These are phyloP conservation scores for Petunia axillaris DNA, from an alignment of 257 asterid species.

Conservation along the genomic window DNA sequence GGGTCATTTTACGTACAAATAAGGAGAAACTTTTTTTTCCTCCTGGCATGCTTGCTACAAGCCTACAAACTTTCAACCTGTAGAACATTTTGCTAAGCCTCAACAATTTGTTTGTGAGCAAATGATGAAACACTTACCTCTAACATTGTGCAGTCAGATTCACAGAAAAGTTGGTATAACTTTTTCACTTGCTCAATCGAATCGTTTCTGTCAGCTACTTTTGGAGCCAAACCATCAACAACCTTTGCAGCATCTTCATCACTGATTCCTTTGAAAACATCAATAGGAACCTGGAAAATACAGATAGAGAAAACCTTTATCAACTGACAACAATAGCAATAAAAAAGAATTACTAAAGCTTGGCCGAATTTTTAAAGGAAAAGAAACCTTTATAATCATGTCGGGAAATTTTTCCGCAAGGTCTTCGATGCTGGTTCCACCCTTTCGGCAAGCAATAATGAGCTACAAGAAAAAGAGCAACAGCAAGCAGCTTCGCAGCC, in stretches of 20 bases:
- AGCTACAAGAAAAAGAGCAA: conserved; percentile 52
- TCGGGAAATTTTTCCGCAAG: conserved; percentile 97
- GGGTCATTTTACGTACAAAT: neutral
- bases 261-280: conserved; percentile 91
- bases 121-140: conserved; percentile 57
- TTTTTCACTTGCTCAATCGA: conserved; percentile 98
- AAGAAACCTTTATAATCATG: conserved; percentile 78
- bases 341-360: conserved; percentile 12
- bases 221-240: conserved; percentile 93
- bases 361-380: conserved; percentile 20
- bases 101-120: neutral
- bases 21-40: neutral
- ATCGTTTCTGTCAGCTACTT: conserved; percentile 81
- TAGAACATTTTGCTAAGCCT: neutral
- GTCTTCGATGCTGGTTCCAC: conserved; percentile 99
- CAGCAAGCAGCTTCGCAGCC: neutral
- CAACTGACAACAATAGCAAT: conserved; percentile 17
- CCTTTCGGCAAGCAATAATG: conserved; percentile 90
- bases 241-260: conserved; percentile 98
- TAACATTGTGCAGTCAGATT: conserved; percentile 88
- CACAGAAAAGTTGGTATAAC: conserved; percentile 89
- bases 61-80: neutral
- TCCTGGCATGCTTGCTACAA: neutral
- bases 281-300: conserved; percentile 76
- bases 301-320: conserved; percentile 11